Evolutionary conservation across 176 grass and related monocot genomes (phyloP).

Genomic region (Panicum miliaceum): DNA sequence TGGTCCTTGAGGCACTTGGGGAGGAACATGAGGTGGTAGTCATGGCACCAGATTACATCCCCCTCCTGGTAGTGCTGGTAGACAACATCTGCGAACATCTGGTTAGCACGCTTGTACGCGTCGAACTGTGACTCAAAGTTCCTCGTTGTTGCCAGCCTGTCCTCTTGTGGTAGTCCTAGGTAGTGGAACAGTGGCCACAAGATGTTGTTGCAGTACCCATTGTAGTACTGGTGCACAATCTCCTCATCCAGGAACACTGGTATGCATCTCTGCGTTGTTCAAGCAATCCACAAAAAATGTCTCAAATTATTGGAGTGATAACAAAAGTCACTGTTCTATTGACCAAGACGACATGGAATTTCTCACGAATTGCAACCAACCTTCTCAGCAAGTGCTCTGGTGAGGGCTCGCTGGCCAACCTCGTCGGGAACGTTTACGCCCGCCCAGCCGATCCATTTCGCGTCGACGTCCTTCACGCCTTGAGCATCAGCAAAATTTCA

Average conservation of each 20-base stretch:
- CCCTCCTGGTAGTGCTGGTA: constrained; percentile 97
- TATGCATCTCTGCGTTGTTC: constrained; percentile 84
- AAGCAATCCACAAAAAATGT: constrained; percentile 34
- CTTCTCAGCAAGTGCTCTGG: constrained; percentile 92
- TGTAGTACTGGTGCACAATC: constrained; percentile 99
- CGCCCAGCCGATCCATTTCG: constrained; percentile 99
- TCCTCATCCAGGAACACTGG: constrained; percentile 99
- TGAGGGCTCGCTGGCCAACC: constrained; percentile 86
- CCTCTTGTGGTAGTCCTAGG: constrained; percentile 95
- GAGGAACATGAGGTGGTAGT: constrained; percentile 99
- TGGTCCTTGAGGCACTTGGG: constrained; percentile 96
- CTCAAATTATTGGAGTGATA: constrained; percentile 4
- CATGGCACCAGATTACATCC: constrained; percentile 99
- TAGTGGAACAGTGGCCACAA: constrained; percentile 99
- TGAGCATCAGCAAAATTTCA: neutral
- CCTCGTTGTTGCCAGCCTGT: constrained; percentile 89
- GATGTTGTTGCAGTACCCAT: constrained; percentile 99
- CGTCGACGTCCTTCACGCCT: constrained; percentile 98
- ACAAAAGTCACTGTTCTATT: constrained; percentile 55
- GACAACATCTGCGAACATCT: constrained; percentile 99
- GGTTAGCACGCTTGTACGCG: constrained; percentile 95
- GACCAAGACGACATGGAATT: constrained; percentile 18
- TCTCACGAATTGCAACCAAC: constrained; percentile 32
- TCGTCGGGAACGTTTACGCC: constrained; percentile 96
- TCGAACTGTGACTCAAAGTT: constrained; percentile 97